A percentile compares a stretch with the other conserved stretches of the same genome.
These are phyloP conservation scores for Phytophthora sp. DNA, from an alignment of 352 stramenopile species.

Conservation along the genomic window DNA sequence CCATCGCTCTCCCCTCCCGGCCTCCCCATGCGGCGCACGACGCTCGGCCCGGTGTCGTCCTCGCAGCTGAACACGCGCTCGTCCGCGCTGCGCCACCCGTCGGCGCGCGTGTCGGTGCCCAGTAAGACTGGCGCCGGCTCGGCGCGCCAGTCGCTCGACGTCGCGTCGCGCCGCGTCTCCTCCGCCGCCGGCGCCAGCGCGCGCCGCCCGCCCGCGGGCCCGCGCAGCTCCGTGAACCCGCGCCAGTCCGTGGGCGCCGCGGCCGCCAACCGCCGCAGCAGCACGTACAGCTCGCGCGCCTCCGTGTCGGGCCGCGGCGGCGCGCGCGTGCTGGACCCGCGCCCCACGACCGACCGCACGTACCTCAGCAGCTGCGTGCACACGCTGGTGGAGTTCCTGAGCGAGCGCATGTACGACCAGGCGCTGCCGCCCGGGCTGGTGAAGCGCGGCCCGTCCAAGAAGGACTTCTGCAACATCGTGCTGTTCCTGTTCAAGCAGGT, in stretches of 20 bases:
- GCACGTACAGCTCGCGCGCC: conserved; percentile 63
- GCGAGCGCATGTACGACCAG: conserved; percentile 91
- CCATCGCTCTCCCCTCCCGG: neutral
- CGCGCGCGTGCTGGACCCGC: conserved; percentile 71
- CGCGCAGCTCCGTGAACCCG: conserved; percentile 50
- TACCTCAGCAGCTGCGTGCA: conserved; percentile 94
- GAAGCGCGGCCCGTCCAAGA: conserved; percentile 93
- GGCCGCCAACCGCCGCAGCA: conserved; percentile 52
- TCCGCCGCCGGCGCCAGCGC: conserved; percentile 29
- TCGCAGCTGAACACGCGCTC: conserved; percentile 82
- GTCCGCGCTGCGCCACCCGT: conserved; percentile 38
- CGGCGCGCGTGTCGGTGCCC: conserved; percentile 65
- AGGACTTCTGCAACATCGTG: conserved; percentile 98
- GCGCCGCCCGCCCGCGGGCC: conserved; percentile 20
- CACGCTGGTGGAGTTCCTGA: conserved; percentile 94
- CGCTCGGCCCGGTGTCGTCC: conserved; percentile 82
- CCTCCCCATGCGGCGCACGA: conserved; percentile 77
- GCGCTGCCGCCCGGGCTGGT: conserved; percentile 91
- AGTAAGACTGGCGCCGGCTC: conserved; percentile 31
- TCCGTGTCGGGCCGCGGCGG: conserved; percentile 52
- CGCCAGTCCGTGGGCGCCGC: conserved; percentile 54
- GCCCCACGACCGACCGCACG: conserved; percentile 89
- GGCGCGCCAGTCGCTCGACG: conserved; percentile 67
- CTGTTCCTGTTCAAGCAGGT: conserved; percentile 96
- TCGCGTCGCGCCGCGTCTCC: conserved; percentile 59